Conservation (phyloP, 805 yeast species). For the Yarrowia deformans region DNA sequence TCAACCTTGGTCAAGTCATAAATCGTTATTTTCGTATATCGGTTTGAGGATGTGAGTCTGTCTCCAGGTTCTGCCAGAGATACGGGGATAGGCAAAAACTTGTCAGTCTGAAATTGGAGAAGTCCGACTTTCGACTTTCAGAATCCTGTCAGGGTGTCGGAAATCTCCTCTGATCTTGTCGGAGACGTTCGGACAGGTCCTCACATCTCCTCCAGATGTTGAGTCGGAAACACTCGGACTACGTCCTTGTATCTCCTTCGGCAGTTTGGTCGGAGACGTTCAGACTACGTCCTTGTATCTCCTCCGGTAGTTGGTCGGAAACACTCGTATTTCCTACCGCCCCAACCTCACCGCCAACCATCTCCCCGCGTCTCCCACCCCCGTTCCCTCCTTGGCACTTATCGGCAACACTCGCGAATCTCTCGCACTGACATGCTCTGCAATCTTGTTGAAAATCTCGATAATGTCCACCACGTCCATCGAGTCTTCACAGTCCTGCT, state of each 20-base stretch:
- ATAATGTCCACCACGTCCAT: slow-evolving; percentile 81
- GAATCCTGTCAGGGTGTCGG: too few relatives aligned
- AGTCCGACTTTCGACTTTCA: too few relatives aligned
- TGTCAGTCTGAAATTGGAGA: too few relatives aligned
- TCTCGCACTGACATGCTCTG: slow-evolving; percentile 85
- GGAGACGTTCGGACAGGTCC: too few relatives aligned
- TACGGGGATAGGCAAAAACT: too few relatives aligned
- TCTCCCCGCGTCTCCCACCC: slow-evolving; percentile 84
- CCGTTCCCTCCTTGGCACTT: slow-evolving; percentile 79
- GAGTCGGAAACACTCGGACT: neutral
- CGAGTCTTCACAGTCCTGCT: slow-evolving; percentile 79
- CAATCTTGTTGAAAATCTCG: slow-evolving; percentile 80
- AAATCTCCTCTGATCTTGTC: too few relatives aligned
- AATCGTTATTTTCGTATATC: too few relatives aligned
- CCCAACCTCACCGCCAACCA: slow-evolving; percentile 64
- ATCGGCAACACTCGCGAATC: slow-evolving; percentile 91
- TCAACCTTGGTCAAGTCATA: too few relatives aligned
- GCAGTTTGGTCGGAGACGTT: neutral
- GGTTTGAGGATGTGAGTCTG: too few relatives aligned
- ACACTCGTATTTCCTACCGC: neutral
- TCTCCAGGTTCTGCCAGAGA: too few relatives aligned
- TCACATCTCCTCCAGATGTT: too few relatives aligned
- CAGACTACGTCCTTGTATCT: neutral
- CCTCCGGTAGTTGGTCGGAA: too few relatives aligned
- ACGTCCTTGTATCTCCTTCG: neutral